phyloP scores from a whole-genome alignment of 1,284 basidiomycete species.

The Phlebopus sp. region DNA sequence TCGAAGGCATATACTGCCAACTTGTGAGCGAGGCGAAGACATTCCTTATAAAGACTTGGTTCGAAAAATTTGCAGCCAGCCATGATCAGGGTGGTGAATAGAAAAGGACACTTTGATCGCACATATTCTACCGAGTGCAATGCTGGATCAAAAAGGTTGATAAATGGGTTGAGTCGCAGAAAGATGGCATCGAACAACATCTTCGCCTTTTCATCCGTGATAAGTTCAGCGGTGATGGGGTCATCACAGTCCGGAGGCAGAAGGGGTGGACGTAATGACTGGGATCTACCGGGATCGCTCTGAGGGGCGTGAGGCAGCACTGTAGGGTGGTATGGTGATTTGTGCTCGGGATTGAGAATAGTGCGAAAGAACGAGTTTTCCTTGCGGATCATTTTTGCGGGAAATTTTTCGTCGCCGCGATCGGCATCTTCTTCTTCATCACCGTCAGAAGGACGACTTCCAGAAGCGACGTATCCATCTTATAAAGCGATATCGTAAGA shows the following conservation, averaged over 20 bases:
- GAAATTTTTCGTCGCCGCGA: conserved; percentile 59
- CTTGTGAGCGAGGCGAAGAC: conserved; percentile 66
- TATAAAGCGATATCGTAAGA: conserved; percentile 29
- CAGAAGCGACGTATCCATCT: conserved; percentile 37
- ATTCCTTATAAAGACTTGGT: conserved; percentile 62
- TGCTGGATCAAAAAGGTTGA: conserved; percentile 79
- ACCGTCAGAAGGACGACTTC: conserved; percentile 45
- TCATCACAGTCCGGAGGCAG: conserved; percentile 47
- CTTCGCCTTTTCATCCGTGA: conserved; percentile 64
- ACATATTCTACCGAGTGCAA: conserved; percentile 74
- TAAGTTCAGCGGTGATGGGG: conserved; percentile 65
- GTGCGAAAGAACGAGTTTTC: conserved; percentile 80
- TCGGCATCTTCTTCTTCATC: conserved; percentile 62
- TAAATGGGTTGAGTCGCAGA: conserved; percentile 77
- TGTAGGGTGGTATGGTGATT: conserved; percentile 37
- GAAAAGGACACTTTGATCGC: conserved; percentile 69
- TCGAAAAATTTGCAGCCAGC: conserved; percentile 84
- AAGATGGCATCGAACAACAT: conserved; percentile 74
- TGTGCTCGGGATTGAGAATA: conserved; percentile 69
- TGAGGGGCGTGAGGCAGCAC: conserved; percentile 20
- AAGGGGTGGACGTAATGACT: conserved; percentile 37
- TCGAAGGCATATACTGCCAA: conserved; percentile 73
- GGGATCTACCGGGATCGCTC: conserved; percentile 30
- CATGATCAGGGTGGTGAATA: conserved; percentile 81
- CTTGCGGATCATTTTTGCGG: conserved; percentile 63